Evolutionary conservation across 2,329 filamentous ascomycete genomes (phyloP).

Genomic region (Colletotrichum tanaceti): DNA sequence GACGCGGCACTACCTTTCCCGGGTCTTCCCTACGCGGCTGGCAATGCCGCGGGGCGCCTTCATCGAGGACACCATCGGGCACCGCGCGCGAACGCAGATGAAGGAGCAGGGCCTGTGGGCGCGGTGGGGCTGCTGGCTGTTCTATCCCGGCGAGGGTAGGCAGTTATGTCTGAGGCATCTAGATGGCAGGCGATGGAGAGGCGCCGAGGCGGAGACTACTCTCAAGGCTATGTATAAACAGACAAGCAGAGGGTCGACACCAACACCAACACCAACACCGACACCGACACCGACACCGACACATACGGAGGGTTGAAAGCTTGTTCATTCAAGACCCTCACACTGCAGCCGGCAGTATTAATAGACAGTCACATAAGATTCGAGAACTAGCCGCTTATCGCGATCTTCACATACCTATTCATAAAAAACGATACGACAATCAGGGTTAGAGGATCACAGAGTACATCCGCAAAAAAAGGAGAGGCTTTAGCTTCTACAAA

Average conservation of each 20-base stretch:
- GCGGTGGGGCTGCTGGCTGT: conserved; percentile 68
- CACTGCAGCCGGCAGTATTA: too few species aligned
- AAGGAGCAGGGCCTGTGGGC: conserved; percentile 61
- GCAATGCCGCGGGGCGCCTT: conserved; percentile 65
- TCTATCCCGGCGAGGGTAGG: conserved; percentile 61
- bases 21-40: conserved; percentile 62
- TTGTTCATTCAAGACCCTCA: too few species aligned
- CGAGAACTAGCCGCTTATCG: too few species aligned
- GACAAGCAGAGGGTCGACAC: background rate
- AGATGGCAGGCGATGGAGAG: conserved; percentile 63
- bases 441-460: too few species aligned
- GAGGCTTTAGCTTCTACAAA: too few species aligned
- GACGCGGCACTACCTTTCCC: conserved; percentile 60
- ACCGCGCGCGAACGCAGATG: conserved; percentile 67
- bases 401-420: too few species aligned
- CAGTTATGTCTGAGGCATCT: conserved; percentile 62
- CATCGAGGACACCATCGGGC: conserved; percentile 67
- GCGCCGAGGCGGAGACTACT: conserved; percentile 49
- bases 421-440: too few species aligned
- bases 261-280: too few species aligned
- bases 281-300: too few species aligned
- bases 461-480: too few species aligned
- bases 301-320: too few species aligned
- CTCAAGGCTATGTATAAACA: conserved; percentile 32
- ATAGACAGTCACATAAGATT: too few species aligned